Percentiles rank a stretch among this genome's conserved stretches.
Evolutionary conservation across 2,329 filamentous ascomycete species (phyloP).

Genomic region (Madurella fahalii): DNA sequence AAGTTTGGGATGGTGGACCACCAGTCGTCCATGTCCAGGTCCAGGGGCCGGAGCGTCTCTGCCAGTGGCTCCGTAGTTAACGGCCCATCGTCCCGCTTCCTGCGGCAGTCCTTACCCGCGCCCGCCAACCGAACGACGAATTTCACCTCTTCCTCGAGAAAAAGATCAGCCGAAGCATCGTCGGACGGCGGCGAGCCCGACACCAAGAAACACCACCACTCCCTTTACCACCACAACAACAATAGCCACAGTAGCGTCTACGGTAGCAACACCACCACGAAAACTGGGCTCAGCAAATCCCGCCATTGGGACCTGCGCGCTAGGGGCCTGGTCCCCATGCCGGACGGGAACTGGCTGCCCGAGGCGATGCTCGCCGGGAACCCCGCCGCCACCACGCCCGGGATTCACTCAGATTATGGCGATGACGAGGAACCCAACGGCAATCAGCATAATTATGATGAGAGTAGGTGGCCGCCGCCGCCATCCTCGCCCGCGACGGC

Average conservation of each 20-base stretch:
- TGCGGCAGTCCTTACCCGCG: constrained; percentile 23
- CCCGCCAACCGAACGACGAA: constrained; percentile 18
- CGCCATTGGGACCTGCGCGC: constrained; percentile 35
- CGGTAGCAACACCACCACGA: background rate
- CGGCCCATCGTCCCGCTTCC: constrained; percentile 6
- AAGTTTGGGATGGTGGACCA: constrained; percentile 22
- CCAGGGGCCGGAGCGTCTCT: constrained; percentile 21
- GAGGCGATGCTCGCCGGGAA: constrained; percentile 42
- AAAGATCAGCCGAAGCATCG: constrained; percentile 20
- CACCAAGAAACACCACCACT: constrained; percentile 21
- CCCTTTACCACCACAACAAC: background rate
- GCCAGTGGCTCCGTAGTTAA: constrained; percentile 23
- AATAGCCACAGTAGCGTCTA: too few species aligned
- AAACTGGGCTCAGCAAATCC: constrained; percentile 22
- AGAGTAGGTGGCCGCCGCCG: background rate
- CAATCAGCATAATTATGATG: too few species aligned
- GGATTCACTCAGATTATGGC: background rate
- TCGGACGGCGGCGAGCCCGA: constrained; percentile 23
- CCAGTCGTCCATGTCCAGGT: background rate
- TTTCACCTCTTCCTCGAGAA: constrained; percentile 13
- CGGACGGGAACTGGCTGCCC: constrained; percentile 50
- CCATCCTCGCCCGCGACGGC: constrained; percentile 5
- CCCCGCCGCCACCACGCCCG: background rate
- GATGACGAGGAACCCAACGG: background rate
- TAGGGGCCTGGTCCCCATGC: constrained; percentile 44